Evolutionary conservation across 83 land plant genomes (phyloP).

Genomic region (Isoetes engelmannii): DNA sequence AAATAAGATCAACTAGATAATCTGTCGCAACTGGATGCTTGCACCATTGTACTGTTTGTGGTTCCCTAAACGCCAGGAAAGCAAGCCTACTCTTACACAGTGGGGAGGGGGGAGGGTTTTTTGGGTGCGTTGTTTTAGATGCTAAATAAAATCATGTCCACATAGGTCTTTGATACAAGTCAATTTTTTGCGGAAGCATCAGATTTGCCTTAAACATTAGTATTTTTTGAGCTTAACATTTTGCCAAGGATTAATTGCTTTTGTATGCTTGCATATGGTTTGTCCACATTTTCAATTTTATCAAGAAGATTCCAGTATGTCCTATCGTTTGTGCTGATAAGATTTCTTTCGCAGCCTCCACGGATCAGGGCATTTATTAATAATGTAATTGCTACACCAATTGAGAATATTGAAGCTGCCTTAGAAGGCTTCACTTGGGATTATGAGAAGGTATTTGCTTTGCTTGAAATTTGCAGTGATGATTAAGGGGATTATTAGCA

Average conservation of each 20-base stretch:
- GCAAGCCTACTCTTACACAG: too few relatives aligned
- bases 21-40: too few relatives aligned
- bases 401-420: constrained; percentile 79
- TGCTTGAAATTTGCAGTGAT: neutral
- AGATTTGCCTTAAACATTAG: neutral
- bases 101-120: too few relatives aligned
- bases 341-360: constrained; percentile 63
- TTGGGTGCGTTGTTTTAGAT: too few relatives aligned
- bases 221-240: neutral
- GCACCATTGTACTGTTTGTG: too few relatives aligned
- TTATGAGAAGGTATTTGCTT: constrained; percentile 59
- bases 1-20: too few relatives aligned
- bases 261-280: neutral
- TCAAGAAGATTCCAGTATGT: neutral
- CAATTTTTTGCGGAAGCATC: neutral
- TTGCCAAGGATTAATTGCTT: neutral
- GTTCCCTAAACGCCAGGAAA: too few relatives aligned
- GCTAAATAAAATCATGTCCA: too few relatives aligned
- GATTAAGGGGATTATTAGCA: neutral
- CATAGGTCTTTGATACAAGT: neutral
- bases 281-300: neutral
- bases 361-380: constrained; percentile 63
- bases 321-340: constrained; percentile 9
- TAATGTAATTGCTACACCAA: constrained; percentile 65
- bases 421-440: constrained; percentile 88